Evolutionary conservation across 2,329 filamentous ascomycete species (phyloP), one percentile per base, ranked within the genome.

Genomic region (Ceratocystis ficicola): DNA sequence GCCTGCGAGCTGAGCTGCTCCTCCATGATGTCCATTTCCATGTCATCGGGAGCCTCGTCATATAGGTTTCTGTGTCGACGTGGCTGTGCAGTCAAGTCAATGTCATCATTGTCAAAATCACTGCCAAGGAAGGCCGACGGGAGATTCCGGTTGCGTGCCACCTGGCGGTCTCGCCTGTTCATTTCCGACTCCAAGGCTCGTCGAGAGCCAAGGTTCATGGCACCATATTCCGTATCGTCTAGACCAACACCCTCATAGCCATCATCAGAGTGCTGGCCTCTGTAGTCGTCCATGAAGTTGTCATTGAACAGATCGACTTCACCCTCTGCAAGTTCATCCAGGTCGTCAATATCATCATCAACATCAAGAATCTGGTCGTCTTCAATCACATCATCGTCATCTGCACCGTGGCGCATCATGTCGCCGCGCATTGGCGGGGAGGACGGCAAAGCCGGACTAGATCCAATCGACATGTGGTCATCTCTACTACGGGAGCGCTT

Each of bases 11-110:
- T 92, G 22, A 99, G 83, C 75, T 97, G 92, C 74, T 95, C 93
- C 69, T 95, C 89, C 89, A 97, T 93, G 69, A 96, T 91, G 72
- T 96, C 90, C 67, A 87, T 89, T 85, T 96, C 91, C 68, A 92
- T 88, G 70, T 96, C 92, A 70, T 96, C 92, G 12, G 87, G 86
- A 50, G 96, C 91, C 76, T 99, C 95, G 70, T 99, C 94, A 73
- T 97, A 99, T 71, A 88, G 85, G 75, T 94, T 89, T 70, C 94
- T 86, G 64, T 90, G 86, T 70, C 93, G 86, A 65, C 92, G 86
- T 25, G 89, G 90, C 74, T 95, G 91, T 30, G 87, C 85, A 25
- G 90, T 90, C 25, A 97, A 80, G 73, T 97, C 92, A 68, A 92
- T 81, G 66, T 94, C 84, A 62, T 85, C 88, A 70, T 94, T 91